Evolutionary conservation across 2,329 filamentous ascomycete genomes (phyloP).

Genomic region (Fusarium humuli): DNA sequence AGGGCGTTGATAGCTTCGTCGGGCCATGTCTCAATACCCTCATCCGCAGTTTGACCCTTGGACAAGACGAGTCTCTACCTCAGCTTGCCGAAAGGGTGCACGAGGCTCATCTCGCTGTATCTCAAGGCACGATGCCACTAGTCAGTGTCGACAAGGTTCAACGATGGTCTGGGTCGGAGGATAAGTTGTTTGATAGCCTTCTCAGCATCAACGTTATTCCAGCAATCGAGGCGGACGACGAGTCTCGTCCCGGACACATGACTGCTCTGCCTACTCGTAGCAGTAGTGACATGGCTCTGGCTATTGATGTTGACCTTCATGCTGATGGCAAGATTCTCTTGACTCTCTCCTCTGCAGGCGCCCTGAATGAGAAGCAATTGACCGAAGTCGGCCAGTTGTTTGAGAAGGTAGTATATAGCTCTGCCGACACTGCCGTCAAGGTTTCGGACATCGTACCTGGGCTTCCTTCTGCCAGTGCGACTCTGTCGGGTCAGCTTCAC

Average conservation of each 20-base stretch:
- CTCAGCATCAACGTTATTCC: constrained; percentile 20
- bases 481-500: rapidly evolving
- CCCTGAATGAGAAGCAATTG: background rate
- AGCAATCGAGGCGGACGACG: rapidly evolving
- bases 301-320: constrained; percentile 21
- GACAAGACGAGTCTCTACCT: background rate
- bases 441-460: background rate
- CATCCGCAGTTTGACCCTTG: background rate
- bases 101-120: background rate
- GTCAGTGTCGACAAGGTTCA: constrained; percentile 19
- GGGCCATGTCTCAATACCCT: constrained; percentile 27
- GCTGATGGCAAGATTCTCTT: constrained; percentile 9
- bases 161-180: constrained; percentile 16
- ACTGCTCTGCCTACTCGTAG: constrained; percentile 1
- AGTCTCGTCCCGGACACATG: background rate
- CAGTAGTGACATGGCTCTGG: constrained; percentile 23
- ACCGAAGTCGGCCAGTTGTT: background rate
- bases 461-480: background rate
- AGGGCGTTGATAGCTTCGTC: background rate
- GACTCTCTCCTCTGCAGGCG: constrained; percentile 6
- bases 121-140: constrained; percentile 10
- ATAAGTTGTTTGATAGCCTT: constrained; percentile 24
- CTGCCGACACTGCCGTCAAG: background rate
- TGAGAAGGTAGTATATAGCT: constrained; percentile 10
- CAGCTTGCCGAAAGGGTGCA: constrained; percentile 7